A percentile compares a stretch with the other conserved stretches of the same genome.
Evolutionary conservation across 2,329 filamentous ascomycete genomes (phyloP).

Genomic region (Cladosporium austrohemisphaericum): DNA sequence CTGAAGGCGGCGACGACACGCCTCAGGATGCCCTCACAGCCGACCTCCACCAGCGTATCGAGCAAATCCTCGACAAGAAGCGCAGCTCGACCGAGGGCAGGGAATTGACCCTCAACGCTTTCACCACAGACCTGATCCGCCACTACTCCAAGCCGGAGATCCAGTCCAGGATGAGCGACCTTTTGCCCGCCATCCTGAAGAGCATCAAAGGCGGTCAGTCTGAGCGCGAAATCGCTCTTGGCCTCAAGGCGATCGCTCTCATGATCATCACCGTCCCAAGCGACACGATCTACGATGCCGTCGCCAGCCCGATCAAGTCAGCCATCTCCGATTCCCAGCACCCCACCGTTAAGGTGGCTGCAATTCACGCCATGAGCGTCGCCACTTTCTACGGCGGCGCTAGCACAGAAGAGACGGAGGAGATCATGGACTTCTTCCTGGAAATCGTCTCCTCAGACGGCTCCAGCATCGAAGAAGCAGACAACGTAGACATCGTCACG

Average conservation of each 20-base stretch:
- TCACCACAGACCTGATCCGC: constrained; percentile 62
- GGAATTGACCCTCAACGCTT: constrained; percentile 60
- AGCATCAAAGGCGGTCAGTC: constrained; percentile 67
- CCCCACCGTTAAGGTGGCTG: constrained; percentile 60
- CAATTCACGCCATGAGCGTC: constrained; percentile 71
- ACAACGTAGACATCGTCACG: constrained; percentile 66
- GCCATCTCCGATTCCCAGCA: constrained; percentile 65
- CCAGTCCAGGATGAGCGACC: constrained; percentile 55
- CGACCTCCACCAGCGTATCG: constrained; percentile 62
- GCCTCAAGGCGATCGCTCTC: constrained; percentile 67
- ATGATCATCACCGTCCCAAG: constrained; percentile 65
- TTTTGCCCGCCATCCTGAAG: constrained; percentile 63
- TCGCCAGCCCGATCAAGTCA: constrained; percentile 56
- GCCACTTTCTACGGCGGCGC: constrained; percentile 73
- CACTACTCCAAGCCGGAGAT: constrained; percentile 65
- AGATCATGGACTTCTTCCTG: constrained; percentile 70
- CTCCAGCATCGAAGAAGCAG: constrained; percentile 64
- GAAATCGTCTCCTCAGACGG: constrained; percentile 80
- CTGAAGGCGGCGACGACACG: constrained; percentile 49
- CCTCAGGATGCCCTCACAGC: constrained; percentile 56
- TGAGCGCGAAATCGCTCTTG: constrained; percentile 65
- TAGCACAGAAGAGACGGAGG: constrained; percentile 60
- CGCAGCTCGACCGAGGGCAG: constrained; percentile 69
- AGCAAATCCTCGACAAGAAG: constrained; percentile 73
- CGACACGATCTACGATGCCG: constrained; percentile 62